phyloP scores from a whole-genome alignment of 768 basidiomycete species.

The Leccinum arenicola region DNA sequence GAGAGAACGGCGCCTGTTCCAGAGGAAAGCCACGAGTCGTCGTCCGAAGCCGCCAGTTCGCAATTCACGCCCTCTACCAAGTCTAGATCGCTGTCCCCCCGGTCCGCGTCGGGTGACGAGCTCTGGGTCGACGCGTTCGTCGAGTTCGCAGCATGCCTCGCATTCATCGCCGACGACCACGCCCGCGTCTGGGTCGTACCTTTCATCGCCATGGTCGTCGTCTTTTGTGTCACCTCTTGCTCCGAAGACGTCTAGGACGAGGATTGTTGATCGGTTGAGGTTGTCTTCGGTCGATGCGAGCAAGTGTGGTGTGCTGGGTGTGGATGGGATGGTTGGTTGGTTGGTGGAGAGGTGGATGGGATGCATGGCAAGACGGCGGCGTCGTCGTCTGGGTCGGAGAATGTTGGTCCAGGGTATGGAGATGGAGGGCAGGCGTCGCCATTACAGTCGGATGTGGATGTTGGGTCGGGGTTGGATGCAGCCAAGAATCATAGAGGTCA shows the following conservation, averaged over 20 bases:
- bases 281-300: constrained; percentile 23
- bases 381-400: constrained; percentile 6
- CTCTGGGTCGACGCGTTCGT: not conserved
- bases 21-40: not conserved
- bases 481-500: too few relatives aligned
- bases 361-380: not conserved
- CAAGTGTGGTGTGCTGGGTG: constrained; percentile 7
- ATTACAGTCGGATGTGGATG: too few relatives aligned
- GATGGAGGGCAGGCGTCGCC: not conserved
- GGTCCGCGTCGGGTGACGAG: constrained; percentile 2
- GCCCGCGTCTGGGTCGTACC: not conserved
- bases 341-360: constrained; percentile 12
- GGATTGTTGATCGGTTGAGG: constrained; percentile 27
- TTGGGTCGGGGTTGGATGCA: not conserved
- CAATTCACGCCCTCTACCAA: constrained; percentile 7
- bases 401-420: constrained; percentile 2
- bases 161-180: too few relatives aligned
- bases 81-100: constrained; percentile 18
- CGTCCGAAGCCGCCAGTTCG: not conserved
- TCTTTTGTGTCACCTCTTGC: too few relatives aligned
- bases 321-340: constrained; percentile 18
- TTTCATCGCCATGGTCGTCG: constrained; percentile 5
- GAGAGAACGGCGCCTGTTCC: not conserved
- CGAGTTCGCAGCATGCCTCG: too few relatives aligned
- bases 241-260: constrained; percentile 18